Conservation (phyloP, 768 basidiomycete genomes). For the Rhodotorula babjevae region DNA sequence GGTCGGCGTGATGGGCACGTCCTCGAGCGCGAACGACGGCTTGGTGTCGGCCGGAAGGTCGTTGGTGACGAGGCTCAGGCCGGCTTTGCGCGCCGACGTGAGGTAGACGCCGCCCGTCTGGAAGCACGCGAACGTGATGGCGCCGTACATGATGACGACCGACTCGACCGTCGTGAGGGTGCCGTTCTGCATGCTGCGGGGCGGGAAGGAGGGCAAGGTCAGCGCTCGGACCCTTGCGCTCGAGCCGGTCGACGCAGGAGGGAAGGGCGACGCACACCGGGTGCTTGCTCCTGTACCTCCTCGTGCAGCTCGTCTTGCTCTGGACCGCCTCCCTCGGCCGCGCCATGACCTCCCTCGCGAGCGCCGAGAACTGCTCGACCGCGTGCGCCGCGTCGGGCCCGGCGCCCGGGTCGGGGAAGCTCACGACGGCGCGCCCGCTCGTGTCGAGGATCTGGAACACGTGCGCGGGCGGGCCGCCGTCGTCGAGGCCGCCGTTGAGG, state of each 20-base stretch:
- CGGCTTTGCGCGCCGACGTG: constrained; percentile 21
- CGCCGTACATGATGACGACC: constrained; percentile 41
- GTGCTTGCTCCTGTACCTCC: constrained; percentile 41
- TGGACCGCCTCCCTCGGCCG: constrained; percentile 31
- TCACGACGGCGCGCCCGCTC: constrained; percentile 23
- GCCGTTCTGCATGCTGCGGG: constrained; percentile 38
- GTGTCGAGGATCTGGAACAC: constrained; percentile 43
- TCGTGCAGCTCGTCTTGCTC: constrained; percentile 42
- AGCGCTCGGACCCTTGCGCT: not conserved
- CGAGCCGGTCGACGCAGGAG: too few species aligned
- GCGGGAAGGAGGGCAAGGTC: not conserved
- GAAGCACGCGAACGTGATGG: constrained; percentile 42
- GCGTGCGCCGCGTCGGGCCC: constrained; percentile 1
- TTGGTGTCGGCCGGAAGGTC: not conserved
- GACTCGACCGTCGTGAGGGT: constrained; percentile 40
- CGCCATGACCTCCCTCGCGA: constrained; percentile 39
- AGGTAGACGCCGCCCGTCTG: constrained; percentile 38
- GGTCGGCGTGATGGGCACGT: constrained; percentile 19
- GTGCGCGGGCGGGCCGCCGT: constrained; percentile 26
- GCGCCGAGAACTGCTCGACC: constrained; percentile 32
- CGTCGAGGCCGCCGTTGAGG: constrained; percentile 2
- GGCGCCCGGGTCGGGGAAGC: constrained; percentile 14
- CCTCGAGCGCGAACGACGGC: constrained; percentile 28
- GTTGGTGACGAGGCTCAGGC: not conserved
- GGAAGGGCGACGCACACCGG: constrained; percentile 16